A percentile compares a stretch with the other conserved stretches of the same genome.
Evolutionary conservation across 768 basidiomycete species (phyloP).

Genomic region (Candolleomyces efflorescens): DNA sequence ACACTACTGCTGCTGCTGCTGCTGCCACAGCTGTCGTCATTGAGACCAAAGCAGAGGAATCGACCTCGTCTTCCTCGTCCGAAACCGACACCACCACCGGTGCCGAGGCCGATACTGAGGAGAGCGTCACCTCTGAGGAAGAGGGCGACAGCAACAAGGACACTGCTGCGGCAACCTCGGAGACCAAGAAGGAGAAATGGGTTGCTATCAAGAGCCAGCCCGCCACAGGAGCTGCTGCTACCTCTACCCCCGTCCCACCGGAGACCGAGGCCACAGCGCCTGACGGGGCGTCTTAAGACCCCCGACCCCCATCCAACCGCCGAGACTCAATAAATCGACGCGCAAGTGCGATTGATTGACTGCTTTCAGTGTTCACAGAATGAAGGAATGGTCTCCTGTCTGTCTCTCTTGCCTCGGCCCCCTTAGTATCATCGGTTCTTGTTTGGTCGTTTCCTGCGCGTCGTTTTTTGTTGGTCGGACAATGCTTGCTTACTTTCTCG

Average conservation of each 20-base stretch:
- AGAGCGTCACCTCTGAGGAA: conserved; percentile 73
- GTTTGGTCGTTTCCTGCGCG: too few species aligned
- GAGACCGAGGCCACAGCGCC: conserved; percentile 13
- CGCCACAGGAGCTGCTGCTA: conserved; percentile 8
- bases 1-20: conserved; percentile 26
- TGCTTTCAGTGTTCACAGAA: too few species aligned
- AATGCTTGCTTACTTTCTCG: too few species aligned
- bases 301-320: background rate
- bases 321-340: too few species aligned
- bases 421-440: too few species aligned
- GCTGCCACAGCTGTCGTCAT: conserved; percentile 19
- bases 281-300: conserved; percentile 12
- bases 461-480: too few species aligned
- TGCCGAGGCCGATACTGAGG: conserved; percentile 72
- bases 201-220: conserved; percentile 62
- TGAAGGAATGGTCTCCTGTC: too few species aligned
- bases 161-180: conserved; percentile 25
- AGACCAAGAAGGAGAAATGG: conserved; percentile 65
- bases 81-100: conserved; percentile 59
- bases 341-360: too few species aligned
- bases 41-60: background rate
- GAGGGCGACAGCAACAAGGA: conserved; percentile 43
- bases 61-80: conserved; percentile 42
- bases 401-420: too few species aligned
- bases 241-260: conserved; percentile 10